A percentile compares a stretch with the other conserved stretches of the same genome.
Conservation (phyloP, 2,329 filamentous ascomycete species). For the Capronia coronata region DNA sequence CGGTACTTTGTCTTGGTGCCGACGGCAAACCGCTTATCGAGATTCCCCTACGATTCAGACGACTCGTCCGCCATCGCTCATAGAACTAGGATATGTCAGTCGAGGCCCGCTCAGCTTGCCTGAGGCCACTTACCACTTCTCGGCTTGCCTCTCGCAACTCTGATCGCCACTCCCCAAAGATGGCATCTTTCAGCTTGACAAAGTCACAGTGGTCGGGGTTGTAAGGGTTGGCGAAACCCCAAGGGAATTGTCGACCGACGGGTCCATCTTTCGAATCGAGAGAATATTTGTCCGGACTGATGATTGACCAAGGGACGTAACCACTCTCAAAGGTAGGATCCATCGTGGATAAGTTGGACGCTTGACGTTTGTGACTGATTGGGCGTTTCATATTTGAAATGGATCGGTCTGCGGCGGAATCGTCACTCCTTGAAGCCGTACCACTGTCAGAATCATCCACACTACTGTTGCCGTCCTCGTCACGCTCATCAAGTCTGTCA, state of each 20-base stretch:
- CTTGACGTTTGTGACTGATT: constrained; percentile 31
- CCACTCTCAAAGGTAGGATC: constrained; percentile 24
- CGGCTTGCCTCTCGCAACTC: constrained; percentile 86
- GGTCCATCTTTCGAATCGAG: constrained; percentile 47
- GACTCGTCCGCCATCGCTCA: constrained; percentile 24
- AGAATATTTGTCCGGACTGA: constrained; percentile 82
- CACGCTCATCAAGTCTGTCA: constrained; percentile 47
- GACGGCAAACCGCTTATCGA: constrained; percentile 17
- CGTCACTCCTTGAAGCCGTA: constrained; percentile 28
- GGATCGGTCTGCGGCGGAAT: constrained; percentile 19
- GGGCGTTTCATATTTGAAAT: constrained; percentile 18
- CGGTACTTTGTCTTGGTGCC: constrained; percentile 16
- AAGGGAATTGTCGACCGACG: constrained; percentile 83
- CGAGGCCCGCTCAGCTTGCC: constrained; percentile 73
- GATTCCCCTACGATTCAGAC: constrained; percentile 22
- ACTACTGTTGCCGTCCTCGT: constrained; percentile 37
- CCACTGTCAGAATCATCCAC: constrained; percentile 30
- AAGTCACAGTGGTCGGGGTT: constrained; percentile 92
- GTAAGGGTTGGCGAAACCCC: constrained; percentile 94
- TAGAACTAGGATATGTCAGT: constrained; percentile 40
- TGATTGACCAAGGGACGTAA: constrained; percentile 81
- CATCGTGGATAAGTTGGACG: constrained; percentile 32
- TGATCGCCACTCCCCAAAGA: constrained; percentile 87
- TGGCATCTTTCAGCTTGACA: constrained; percentile 76
- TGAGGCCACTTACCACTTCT: constrained; percentile 64